Evolutionary conservation across 192 early-diverging fungal genomes (phyloP).

Genomic region (Gonapodya prolifera): DNA sequence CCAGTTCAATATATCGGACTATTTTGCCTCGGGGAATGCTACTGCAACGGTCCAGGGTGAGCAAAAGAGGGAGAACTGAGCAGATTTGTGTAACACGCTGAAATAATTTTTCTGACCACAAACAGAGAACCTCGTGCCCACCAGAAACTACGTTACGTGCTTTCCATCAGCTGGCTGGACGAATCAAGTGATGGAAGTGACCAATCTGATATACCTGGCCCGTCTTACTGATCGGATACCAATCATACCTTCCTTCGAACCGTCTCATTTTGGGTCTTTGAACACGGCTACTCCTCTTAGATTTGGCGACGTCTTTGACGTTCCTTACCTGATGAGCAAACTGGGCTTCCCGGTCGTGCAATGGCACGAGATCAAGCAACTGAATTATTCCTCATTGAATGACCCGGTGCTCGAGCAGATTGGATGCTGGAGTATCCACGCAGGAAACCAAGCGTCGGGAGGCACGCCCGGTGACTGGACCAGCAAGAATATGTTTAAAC

Average conservation of each 20-base stretch:
- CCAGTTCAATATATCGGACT: background rate
- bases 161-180: background rate
- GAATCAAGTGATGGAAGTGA: slow-evolving; percentile 1
- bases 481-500: background rate
- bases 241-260: background rate
- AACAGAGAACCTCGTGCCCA: background rate
- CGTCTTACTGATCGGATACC: background rate
- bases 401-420: background rate
- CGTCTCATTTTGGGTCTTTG: background rate
- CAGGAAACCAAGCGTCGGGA: background rate
- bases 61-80: background rate
- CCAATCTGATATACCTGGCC: background rate
- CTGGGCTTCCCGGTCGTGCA: background rate
- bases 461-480: background rate
- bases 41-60: background rate
- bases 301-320: background rate
- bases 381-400: background rate
- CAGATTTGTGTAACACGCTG: background rate
- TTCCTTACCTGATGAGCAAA: background rate
- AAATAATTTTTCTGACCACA: background rate
- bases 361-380: background rate
- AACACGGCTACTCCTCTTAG: background rate
- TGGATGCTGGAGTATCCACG: background rate
- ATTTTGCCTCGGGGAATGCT: background rate
- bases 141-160: background rate